Base-by-base conservation (phyloP, 768 basidiomycete species). In the Pluteus cervinus region DNA sequence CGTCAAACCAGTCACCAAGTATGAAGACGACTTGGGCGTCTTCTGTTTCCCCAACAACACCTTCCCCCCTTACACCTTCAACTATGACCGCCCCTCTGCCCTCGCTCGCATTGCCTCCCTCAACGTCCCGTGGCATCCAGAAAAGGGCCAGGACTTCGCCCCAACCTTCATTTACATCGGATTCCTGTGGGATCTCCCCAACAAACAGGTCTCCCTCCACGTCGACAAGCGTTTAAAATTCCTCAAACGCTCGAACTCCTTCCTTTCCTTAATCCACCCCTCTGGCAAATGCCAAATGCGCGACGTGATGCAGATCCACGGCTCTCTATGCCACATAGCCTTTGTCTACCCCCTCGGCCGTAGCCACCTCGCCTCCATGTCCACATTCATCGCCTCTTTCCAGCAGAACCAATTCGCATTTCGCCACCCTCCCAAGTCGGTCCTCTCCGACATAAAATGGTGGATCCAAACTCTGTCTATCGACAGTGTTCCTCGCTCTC, bases 121-220 rank as follows among this genome's bases (percentile, higher is more conserved):
- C 2, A 24, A 43, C 3, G 36, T 60, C 2, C 61, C 59, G 2
- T 59, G 55, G 55, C 57, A 62, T 32, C 43, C 44, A 2, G 46
- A 47, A 3, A 62, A 59, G 24, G 53, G 55, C 4, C 32, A 48
- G 4, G 32, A 44, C 7, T 65, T 64, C 30, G 23, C 15, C 0
- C 35, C 24, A 12, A 20, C 21, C 2, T 50, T 49, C 5, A 48
- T 33, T 1, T 66, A 58, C 39, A 54, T 63, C 9, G 61, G 63
- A 3, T 58, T 66, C 38, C 35, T 43, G 0, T 67, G 63, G 65
- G 46, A 62, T 38, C 36, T 67, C 7, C 29, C 24, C 1, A 3
- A 22, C 0, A 46, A 46, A 8, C 38, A 24, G 0, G 61, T 68
- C 3, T 44, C 46, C 4, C 51, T 68, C 7, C 58, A 60, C 0